A percentile compares a stretch with the other conserved stretches of the same genome.
These are phyloP conservation scores for Agaricus sinodeliciosus DNA, from an alignment of 768 basidiomycete genomes.

Conservation along the genomic window DNA sequence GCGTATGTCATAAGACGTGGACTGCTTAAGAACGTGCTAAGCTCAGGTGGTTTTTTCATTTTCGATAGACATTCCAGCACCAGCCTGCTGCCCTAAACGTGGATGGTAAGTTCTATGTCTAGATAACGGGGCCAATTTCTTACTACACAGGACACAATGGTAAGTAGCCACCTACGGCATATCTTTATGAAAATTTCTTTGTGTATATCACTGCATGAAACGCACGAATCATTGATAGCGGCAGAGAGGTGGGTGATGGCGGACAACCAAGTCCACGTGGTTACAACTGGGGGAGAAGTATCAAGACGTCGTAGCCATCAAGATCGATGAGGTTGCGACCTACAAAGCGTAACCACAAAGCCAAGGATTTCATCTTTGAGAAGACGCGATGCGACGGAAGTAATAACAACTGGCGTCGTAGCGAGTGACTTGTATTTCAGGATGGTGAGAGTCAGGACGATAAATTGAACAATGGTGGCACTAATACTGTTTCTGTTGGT, in stretches of 20 bases:
- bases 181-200: background rate
- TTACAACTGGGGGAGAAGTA: constrained; percentile 13
- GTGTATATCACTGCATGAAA: background rate
- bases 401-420: constrained; percentile 24
- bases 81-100: constrained; percentile 19
- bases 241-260: constrained; percentile 17
- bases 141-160: constrained; percentile 22
- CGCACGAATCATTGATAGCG: constrained; percentile 22
- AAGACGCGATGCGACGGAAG: constrained; percentile 27
- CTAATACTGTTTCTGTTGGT: constrained; percentile 15
- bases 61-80: constrained; percentile 13
- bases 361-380: constrained; percentile 30
- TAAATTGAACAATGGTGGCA: constrained; percentile 23
- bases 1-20: constrained; percentile 10
- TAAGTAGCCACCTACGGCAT: constrained; percentile 20
- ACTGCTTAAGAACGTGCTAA: background rate
- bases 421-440: constrained; percentile 23
- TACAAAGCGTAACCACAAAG: constrained; percentile 28
- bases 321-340: background rate
- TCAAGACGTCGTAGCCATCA: background rate
- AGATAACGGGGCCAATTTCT: background rate
- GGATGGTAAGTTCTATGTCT: background rate
- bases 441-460: constrained; percentile 25
- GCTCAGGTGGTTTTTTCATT: background rate
- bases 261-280: constrained; percentile 17